Conservation (phyloP, 805 yeast species). For the Lipomyces lipofer region DNA sequence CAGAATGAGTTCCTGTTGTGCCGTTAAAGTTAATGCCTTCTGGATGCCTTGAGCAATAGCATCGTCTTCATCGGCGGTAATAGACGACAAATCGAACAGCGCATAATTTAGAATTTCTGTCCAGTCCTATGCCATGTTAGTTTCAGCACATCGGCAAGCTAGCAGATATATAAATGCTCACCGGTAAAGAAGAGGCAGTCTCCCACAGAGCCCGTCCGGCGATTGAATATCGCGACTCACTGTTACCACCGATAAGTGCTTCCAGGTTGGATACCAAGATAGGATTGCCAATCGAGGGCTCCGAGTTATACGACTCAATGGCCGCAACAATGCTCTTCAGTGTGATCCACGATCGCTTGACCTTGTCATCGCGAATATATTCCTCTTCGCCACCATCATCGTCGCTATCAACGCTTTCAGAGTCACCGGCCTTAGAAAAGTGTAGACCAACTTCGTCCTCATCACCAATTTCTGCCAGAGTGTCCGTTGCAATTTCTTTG, state of each 20-base stretch:
- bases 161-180: constrained; percentile 1
- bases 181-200: constrained; percentile 8
- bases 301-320: constrained; percentile 16
- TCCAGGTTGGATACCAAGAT: constrained; percentile 8
- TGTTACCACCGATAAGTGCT: constrained; percentile 6
- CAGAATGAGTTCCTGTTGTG: constrained; percentile 18
- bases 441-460: constrained; percentile 10
- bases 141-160: too few relatives aligned
- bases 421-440: constrained; percentile 6
- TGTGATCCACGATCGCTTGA: constrained; percentile 14
- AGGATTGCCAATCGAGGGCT: constrained; percentile 13
- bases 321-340: constrained; percentile 19
- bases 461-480: constrained; percentile 13
- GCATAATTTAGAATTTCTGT: constrained; percentile 19
- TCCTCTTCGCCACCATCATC: background rate
- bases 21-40: constrained; percentile 9
- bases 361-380: background rate
- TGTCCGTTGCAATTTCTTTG: constrained; percentile 36
- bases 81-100: constrained; percentile 16
- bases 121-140: constrained; percentile 6
- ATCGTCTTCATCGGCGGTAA: constrained; percentile 5
- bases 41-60: constrained; percentile 7
- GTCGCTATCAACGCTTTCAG: constrained; percentile 19
- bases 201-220: constrained; percentile 26
- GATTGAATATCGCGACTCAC: constrained; percentile 25